These are phyloP conservation scores for Rhizopogon salebrosus DNA, from an alignment of 768 basidiomycete genomes.

Conservation along the genomic window DNA sequence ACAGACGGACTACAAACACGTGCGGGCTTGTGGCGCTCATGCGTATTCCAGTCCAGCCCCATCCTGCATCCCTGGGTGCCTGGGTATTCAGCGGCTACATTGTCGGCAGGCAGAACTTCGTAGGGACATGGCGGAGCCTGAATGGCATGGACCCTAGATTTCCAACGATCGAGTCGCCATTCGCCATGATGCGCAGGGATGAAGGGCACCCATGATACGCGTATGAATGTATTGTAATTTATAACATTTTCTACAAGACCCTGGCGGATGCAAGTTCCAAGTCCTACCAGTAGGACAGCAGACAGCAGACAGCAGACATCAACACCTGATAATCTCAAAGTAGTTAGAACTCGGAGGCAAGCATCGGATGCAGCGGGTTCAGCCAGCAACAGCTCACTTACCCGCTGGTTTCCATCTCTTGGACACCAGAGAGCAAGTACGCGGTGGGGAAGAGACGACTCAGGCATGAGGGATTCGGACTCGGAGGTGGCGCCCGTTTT, in stretches of 20 bases:
- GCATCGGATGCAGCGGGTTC: too few species aligned
- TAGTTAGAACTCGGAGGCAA: not conserved
- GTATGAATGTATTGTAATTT: too few species aligned
- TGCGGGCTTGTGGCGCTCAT: conserved; percentile 55
- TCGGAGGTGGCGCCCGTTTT: not conserved
- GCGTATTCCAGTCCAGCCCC: conserved; percentile 28
- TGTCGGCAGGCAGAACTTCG: conserved; percentile 57
- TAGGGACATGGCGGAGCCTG: conserved; percentile 62
- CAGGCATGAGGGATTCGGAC: not conserved
- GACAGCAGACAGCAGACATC: too few species aligned
- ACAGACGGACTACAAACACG: conserved; percentile 46
- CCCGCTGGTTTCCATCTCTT: not conserved
- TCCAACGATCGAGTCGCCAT: conserved; percentile 60
- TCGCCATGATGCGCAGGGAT: conserved; percentile 50
- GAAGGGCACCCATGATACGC: too few species aligned
- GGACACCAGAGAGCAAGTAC: not conserved
- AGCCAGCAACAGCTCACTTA: not conserved
- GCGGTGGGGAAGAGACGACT: not conserved
- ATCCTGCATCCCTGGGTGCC: conserved; percentile 16
- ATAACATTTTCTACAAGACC: too few species aligned
- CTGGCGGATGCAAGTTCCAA: too few species aligned
- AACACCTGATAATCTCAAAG: too few species aligned
- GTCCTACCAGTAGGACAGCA: too few species aligned
- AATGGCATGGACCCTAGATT: conserved; percentile 35
- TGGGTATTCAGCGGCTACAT: conserved; percentile 69